These are phyloP conservation scores for Aspergillus costaricaensis DNA, from an alignment of 2,329 filamentous ascomycete species.

Conservation along the genomic window DNA sequence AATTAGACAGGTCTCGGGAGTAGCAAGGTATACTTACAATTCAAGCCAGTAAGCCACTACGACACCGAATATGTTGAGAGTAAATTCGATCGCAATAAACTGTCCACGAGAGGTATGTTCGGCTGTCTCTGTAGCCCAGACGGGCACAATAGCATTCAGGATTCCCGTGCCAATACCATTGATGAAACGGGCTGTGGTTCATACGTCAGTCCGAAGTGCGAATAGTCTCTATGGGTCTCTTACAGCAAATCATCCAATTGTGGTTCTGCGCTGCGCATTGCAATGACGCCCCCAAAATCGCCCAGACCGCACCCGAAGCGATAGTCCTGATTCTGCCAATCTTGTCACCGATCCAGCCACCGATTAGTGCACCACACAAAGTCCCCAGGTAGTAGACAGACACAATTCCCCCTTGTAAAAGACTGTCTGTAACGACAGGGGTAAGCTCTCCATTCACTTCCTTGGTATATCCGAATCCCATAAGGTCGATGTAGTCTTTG, in stretches of 20 bases:
- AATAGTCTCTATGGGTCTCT: slow-evolving; percentile 23
- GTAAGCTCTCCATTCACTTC: slow-evolving; percentile 42
- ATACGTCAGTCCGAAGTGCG: neutral
- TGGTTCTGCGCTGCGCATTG: slow-evolving; percentile 68
- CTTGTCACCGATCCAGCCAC: slow-evolving; percentile 65
- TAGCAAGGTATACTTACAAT: slow-evolving; percentile 41
- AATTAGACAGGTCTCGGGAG: neutral
- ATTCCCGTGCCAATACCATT: slow-evolving; percentile 70
- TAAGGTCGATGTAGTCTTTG: slow-evolving; percentile 63
- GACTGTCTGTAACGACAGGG: slow-evolving; percentile 59
- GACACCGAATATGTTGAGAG: slow-evolving; percentile 71
- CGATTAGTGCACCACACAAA: slow-evolving; percentile 63
- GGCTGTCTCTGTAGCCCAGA: slow-evolving; percentile 71
- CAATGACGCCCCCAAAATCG: slow-evolving; percentile 61
- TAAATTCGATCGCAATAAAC: slow-evolving; percentile 72
- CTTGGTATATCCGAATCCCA: slow-evolving; percentile 65
- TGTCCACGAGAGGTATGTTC: slow-evolving; percentile 68
- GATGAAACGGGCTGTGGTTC: slow-evolving; percentile 53
- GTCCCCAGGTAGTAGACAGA: slow-evolving; percentile 62
- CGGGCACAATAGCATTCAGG: slow-evolving; percentile 69
- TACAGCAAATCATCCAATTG: slow-evolving; percentile 69
- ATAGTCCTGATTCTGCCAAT: slow-evolving; percentile 66
- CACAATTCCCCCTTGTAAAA: slow-evolving; percentile 66
- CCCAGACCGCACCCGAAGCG: slow-evolving; percentile 60
- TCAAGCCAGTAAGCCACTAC: slow-evolving; percentile 64